Conservation (phyloP, 352 stramenopile species). For the Globisporangium middletonii region DNA sequence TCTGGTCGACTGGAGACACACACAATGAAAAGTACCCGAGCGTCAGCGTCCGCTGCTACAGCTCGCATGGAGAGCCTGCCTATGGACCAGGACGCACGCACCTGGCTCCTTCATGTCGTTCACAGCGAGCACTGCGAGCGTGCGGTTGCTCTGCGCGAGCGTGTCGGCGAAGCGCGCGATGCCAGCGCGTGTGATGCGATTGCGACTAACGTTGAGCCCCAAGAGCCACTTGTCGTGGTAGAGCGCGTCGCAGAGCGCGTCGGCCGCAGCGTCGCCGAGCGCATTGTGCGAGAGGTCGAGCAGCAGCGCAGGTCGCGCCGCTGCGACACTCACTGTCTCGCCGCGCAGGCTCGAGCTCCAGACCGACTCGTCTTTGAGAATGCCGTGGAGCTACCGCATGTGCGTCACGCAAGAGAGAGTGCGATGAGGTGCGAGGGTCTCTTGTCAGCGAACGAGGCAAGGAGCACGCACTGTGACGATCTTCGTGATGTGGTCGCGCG, state of each 20-base stretch:
- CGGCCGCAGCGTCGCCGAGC: constrained; percentile 29
- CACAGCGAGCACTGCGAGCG: constrained; percentile 36
- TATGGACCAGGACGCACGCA: background rate
- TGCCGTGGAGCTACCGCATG: constrained; percentile 33
- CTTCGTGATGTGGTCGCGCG: constrained; percentile 46
- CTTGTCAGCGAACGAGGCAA: background rate
- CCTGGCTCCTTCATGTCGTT: constrained; percentile 25
- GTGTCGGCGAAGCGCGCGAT: constrained; percentile 26
- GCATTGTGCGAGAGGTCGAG: constrained; percentile 46
- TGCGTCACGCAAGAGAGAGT: background rate
- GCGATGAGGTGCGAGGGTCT: too few relatives aligned
- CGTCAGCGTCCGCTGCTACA: too few relatives aligned
- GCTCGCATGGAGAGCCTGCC: too few relatives aligned
- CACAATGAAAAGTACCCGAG: background rate
- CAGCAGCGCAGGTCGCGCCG: constrained; percentile 18
- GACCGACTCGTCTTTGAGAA: constrained; percentile 39
- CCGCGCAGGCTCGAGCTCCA: constrained; percentile 57
- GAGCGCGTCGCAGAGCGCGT: constrained; percentile 41
- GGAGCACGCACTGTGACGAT: constrained; percentile 35
- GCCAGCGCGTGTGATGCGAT: constrained; percentile 28
- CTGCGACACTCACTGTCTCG: constrained; percentile 5
- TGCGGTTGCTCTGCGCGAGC: constrained; percentile 35
- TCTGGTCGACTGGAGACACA: constrained; percentile 3
- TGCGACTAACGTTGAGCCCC: constrained; percentile 40
- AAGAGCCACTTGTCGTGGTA: constrained; percentile 66